Base-by-base conservation (phyloP, 306 rosid genomes). In the Hippophae rhamnoides region DNA sequence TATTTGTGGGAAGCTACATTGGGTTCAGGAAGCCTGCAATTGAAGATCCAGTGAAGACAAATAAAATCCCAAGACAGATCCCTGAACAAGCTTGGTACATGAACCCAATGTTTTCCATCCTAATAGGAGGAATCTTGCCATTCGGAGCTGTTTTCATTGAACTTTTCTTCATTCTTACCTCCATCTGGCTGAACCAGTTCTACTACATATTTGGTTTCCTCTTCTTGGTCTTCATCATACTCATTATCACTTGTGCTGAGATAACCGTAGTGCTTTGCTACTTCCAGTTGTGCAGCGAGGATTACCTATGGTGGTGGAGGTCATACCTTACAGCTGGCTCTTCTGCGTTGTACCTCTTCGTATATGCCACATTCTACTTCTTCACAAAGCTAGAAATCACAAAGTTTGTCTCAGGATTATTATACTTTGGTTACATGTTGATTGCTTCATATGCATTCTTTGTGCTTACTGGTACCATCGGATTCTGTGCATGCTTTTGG, bases 41-140 rank as follows among this genome's bases (percentile, higher is more conserved):
- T 44, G 98, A 92, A 70, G 90, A 77, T 49, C 98, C 98, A 10
- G 98, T 92, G 80, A 92, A 87, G 76, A 92, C 98, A 9, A 92
- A 92, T 79, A 92, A 92, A 76, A 92, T 92, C 75, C 98, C 98
- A 13, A 85, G 98, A 74, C 98, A 92, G 74, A 87, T 92, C 65
- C 98, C 98, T 47, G 98, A 87, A 71, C 97, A 90, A 81, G 95
- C 97, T 47, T 90, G 97, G 97, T 90, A 90, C 79, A 90, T 90
- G 97, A 88, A 92, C 79, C 88, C 98, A 1, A 67, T 73, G 10
- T 87, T 92, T 78, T 92, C 98, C 1, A 78, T 92, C 71, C 75
- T 92, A 45, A 87, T 92, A 0, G 98, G 98, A n/a, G 98, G 98
- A 72, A 90, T 90, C 74, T 90, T 90, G 48, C 97, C 97, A 26